phyloP scores from a whole-genome alignment of 306 rosid species.

The Fragaria nilgerrensis region DNA sequence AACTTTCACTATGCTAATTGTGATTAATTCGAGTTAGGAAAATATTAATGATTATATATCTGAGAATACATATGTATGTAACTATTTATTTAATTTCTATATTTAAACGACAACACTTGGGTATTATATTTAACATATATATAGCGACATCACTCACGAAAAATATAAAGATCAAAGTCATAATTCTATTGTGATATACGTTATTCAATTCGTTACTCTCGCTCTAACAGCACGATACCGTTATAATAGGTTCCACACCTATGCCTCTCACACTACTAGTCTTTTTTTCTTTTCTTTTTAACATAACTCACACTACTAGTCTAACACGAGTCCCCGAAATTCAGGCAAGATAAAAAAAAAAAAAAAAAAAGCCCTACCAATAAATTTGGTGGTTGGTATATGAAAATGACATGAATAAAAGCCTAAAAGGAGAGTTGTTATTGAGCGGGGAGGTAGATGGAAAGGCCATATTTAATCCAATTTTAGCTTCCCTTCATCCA shows the following conservation, averaged over 20 bases:
- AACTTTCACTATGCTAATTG: neutral
- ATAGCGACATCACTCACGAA: too few species aligned
- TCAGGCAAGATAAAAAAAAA: neutral
- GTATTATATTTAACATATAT: neutral
- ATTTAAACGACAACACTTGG: too few species aligned
- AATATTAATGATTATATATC: neutral
- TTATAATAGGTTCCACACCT: too few species aligned
- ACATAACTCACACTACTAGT: too few species aligned
- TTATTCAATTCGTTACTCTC: neutral
- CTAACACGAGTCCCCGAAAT: neutral
- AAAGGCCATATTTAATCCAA: neutral
- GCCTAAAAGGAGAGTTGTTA: constrained; percentile 1
- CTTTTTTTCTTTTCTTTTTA: too few species aligned
- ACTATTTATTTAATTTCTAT: neutral
- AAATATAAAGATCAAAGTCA: too few species aligned
- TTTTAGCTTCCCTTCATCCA: neutral
- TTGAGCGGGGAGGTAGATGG: neutral
- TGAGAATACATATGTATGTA: neutral
- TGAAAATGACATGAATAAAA: neutral
- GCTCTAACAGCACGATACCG: neutral
- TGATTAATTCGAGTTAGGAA: neutral
- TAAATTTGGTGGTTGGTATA: neutral
- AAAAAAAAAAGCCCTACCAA: neutral
- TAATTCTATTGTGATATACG: too few species aligned
- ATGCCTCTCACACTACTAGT: too few species aligned